phyloP scores from a whole-genome alignment of 1,139 yeast genomes.

The Debaryomyces sp. region DNA sequence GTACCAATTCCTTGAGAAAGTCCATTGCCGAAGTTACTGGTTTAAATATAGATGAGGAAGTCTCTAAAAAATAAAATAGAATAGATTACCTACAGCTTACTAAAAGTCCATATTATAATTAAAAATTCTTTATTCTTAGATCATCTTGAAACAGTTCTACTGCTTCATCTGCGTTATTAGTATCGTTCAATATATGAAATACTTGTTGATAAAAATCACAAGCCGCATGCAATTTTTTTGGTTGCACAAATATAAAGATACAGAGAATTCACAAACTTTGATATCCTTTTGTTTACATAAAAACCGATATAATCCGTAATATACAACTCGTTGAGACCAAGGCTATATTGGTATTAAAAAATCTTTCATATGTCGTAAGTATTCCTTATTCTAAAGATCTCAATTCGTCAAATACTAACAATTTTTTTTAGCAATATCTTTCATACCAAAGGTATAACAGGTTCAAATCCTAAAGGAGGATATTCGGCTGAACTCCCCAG shows the following conservation, averaged over 20 bases:
- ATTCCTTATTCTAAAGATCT: not conserved
- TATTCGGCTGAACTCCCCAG: constrained; percentile 10
- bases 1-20: constrained; percentile 48
- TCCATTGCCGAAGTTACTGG: constrained; percentile 67
- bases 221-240: constrained; percentile 5
- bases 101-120: not conserved
- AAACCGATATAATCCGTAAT: not conserved
- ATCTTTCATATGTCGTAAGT: constrained; percentile 7
- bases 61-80: constrained; percentile 42
- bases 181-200: not conserved
- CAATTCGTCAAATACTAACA: not conserved
- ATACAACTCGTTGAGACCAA: not conserved
- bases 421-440: constrained; percentile 10
- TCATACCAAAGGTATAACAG: constrained; percentile 10
- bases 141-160: not conserved
- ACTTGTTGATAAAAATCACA: not conserved
- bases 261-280: not conserved
- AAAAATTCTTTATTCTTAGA: not conserved
- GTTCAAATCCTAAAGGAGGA: constrained; percentile 9
- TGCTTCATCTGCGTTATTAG: not conserved
- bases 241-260: constrained; percentile 9
- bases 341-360: not conserved
- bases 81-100: not conserved
- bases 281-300: not conserved
- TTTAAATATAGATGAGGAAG: constrained; percentile 65